Evolutionary conservation across 139 green algal genomes (phyloP).

Genomic region (Tetraselmis chui): DNA sequence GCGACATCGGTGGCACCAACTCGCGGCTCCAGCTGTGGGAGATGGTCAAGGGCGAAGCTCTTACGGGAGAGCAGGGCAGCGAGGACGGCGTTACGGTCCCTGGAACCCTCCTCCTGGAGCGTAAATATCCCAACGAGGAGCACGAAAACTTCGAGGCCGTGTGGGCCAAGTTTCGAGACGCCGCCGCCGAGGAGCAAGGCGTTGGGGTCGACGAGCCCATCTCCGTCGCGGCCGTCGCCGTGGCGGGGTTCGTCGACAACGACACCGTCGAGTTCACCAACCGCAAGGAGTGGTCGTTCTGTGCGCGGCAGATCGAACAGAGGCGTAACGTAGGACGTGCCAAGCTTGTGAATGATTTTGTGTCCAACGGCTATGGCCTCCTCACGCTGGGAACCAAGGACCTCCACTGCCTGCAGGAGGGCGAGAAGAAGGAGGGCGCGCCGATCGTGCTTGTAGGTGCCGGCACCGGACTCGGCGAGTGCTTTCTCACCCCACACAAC

Average conservation of each 20-base stretch:
- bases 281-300: not conserved
- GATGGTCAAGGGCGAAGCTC: not conserved
- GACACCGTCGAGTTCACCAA: constrained; percentile 7
- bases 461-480: constrained; percentile 1
- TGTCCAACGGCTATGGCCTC: constrained; percentile 8
- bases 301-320: not conserved
- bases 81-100: not conserved
- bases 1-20: not conserved
- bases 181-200: not conserved
- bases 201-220: not conserved
- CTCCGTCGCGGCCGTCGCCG: not conserved
- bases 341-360: constrained; percentile 9
- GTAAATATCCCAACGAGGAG: constrained; percentile 1
- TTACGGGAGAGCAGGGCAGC: not conserved
- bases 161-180: not conserved
- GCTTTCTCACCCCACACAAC: not conserved
- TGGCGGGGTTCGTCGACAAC: constrained; percentile 1
- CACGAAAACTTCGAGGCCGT: not conserved
- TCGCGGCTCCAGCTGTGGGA: not conserved
- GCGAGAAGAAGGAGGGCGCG: not conserved
- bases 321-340: not conserved
- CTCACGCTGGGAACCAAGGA: constrained; percentile 2
- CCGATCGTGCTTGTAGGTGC: constrained; percentile 3
- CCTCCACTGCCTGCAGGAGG: constrained; percentile 3
- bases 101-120: not conserved